Percentiles rank a stretch among this genome's conserved stretches.
phyloP scores from a whole-genome alignment of 352 stramenopile genomes.

The Phytopythium aichiense region DNA sequence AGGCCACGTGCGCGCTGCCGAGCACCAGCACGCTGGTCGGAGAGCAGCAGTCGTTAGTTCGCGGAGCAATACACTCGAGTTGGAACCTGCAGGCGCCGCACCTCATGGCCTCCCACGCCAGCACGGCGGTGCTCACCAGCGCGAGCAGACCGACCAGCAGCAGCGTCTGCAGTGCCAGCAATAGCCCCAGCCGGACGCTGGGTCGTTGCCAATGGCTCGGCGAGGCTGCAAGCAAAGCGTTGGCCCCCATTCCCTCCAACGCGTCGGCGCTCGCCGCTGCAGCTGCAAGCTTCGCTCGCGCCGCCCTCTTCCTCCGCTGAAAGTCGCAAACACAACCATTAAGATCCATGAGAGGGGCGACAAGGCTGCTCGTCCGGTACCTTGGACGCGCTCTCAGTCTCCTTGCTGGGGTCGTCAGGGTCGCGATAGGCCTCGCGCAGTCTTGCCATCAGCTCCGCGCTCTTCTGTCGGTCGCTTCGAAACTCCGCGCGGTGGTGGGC shows the following conservation, averaged over 20 bases:
- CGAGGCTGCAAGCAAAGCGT: not conserved
- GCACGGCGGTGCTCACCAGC: conserved; percentile 18
- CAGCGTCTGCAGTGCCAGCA: conserved; percentile 25
- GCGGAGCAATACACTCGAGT: not conserved
- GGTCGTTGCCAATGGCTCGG: conserved; percentile 5
- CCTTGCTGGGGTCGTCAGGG: not conserved
- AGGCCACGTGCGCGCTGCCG: conserved; percentile 45
- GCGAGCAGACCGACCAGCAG: conserved; percentile 26
- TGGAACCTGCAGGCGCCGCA: conserved; percentile 9
- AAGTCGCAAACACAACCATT: not conserved
- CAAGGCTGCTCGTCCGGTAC: not conserved
- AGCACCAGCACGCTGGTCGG: conserved; percentile 30
- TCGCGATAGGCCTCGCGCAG: conserved; percentile 1
- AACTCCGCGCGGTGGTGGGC: not conserved
- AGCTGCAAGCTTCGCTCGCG: conserved; percentile 1
- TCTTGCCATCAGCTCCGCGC: not conserved
- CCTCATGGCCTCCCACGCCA: conserved; percentile 43
- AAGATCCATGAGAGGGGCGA: not conserved
- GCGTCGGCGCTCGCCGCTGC: not conserved
- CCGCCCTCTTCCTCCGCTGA: conserved; percentile 1
- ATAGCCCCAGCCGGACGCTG: conserved; percentile 22
- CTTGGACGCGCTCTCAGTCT: conserved; percentile 1
- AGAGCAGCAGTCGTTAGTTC: not conserved
- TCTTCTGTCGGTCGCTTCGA: not conserved
- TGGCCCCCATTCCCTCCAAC: not conserved